These are phyloP conservation scores for Metschnikowia drakensbergensis DNA, from an alignment of 805 yeast genomes.

Conservation along the genomic window DNA sequence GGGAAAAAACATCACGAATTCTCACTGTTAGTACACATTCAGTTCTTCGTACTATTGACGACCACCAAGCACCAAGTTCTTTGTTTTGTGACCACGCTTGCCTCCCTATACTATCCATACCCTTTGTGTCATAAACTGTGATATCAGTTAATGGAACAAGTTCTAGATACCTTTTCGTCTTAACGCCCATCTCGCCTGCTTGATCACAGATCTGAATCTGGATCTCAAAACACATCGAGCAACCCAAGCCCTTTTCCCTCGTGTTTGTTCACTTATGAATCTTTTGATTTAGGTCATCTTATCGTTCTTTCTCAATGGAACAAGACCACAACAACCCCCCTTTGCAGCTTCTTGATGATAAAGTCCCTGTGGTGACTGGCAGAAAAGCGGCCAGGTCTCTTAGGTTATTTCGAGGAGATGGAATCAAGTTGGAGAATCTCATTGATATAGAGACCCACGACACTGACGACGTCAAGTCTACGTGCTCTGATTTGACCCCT, in stretches of 20 bases:
- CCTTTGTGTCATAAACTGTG: neutral
- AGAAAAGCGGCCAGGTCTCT: slow-evolving; percentile 57
- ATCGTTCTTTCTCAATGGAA: slow-evolving; percentile 1
- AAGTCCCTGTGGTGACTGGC: slow-evolving; percentile 36
- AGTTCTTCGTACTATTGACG: neutral
- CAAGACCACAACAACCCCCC: slow-evolving; percentile 6
- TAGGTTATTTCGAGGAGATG: slow-evolving; percentile 45
- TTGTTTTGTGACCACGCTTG: neutral
- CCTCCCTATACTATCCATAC: neutral
- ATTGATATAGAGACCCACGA: slow-evolving; percentile 7
- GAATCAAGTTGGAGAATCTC: slow-evolving; percentile 9
- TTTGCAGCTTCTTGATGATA: slow-evolving; percentile 9
- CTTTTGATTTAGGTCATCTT: neutral
- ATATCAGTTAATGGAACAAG: neutral
- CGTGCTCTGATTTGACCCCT: slow-evolving; percentile 5
- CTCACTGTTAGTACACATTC: neutral
- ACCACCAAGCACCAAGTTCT: neutral
- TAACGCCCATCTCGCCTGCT: neutral
- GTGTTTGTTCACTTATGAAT: neutral
- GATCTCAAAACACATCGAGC: neutral
- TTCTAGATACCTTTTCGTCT: neutral
- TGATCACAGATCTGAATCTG: neutral
- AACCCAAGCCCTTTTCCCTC: neutral
- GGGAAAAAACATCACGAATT: slow-evolving; percentile 5
- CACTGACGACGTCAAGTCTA: slow-evolving; percentile 8